Percentiles rank a stretch among this genome's conserved stretches.
These are phyloP conservation scores for Penicillium cinerascens DNA, from an alignment of 495 filamentous ascomycete species.

Conservation along the genomic window DNA sequence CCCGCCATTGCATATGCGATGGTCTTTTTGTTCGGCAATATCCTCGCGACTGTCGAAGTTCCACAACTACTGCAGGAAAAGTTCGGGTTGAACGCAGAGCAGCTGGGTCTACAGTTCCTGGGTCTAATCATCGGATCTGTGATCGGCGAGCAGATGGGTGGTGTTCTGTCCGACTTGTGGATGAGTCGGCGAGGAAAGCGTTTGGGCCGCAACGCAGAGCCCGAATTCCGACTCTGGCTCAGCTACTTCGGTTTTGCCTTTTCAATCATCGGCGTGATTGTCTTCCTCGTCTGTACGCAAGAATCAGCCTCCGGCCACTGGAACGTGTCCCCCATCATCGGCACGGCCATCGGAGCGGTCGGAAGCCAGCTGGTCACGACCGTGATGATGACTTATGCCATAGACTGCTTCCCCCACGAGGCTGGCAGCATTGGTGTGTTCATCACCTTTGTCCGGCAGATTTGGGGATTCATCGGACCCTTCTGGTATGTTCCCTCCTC, in stretches of 20 bases:
- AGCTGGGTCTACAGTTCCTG: constrained; percentile 52
- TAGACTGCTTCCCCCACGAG: constrained; percentile 49
- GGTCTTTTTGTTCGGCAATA: constrained; percentile 47
- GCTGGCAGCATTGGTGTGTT: constrained; percentile 52
- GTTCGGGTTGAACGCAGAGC: constrained; percentile 50
- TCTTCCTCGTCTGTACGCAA: constrained; percentile 47
- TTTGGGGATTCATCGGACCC: constrained; percentile 56
- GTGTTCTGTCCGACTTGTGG: constrained; percentile 45
- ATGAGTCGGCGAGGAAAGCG: constrained; percentile 34
- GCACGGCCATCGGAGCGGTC: constrained; percentile 45
- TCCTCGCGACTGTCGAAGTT: constrained; percentile 50
- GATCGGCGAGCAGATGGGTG: constrained; percentile 54
- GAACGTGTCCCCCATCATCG: constrained; percentile 49
- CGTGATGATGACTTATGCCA: constrained; percentile 50
- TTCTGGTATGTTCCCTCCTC: constrained; percentile 42
- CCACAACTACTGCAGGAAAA: constrained; percentile 49
- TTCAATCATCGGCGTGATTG: constrained; percentile 47
- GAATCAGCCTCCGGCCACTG: constrained; percentile 36
- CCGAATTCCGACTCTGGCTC: constrained; percentile 52
- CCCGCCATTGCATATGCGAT: constrained; percentile 50
- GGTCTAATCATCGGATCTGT: constrained; percentile 51
- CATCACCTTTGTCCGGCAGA: constrained; percentile 49
- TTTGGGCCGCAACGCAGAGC: constrained; percentile 27
- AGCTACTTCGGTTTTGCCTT: constrained; percentile 47
- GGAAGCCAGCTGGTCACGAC: constrained; percentile 58